Evolutionary conservation across 352 stramenopile genomes (phyloP).

Genomic region (Phytophthora ramorum): DNA sequence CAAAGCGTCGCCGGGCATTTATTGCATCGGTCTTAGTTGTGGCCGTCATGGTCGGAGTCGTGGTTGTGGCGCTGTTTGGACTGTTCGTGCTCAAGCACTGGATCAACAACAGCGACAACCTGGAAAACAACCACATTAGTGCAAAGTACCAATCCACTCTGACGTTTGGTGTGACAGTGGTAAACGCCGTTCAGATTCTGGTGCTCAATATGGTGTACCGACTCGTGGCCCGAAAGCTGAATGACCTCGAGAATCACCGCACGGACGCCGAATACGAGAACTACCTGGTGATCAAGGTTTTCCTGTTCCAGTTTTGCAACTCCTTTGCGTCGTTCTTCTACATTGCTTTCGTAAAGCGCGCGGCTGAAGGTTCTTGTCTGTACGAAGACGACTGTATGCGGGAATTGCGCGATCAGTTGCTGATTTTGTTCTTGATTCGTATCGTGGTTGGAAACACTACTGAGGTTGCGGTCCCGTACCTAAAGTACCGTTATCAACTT

Average conservation of each 20-base stretch:
- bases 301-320: conserved; percentile 98
- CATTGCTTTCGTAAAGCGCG: conserved; percentile 83
- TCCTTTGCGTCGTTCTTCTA: conserved; percentile 98
- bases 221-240: conserved; percentile 92
- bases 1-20: conserved; percentile 63
- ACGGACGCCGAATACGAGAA: conserved; percentile 92
- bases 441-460: conserved; percentile 93
- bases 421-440: conserved; percentile 93
- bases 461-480: conserved; percentile 88
- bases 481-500: conserved; percentile 80
- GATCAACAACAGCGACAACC: conserved; percentile 61
- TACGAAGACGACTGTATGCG: conserved; percentile 81
- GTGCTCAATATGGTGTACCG: conserved; percentile 95
- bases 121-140: conserved; percentile 38
- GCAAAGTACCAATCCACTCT: conserved; percentile 48
- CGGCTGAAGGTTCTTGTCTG: conserved; percentile 79
- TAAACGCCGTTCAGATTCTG: conserved; percentile 92
- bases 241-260: conserved; percentile 94
- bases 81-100: conserved; percentile 80
- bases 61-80: conserved; percentile 69
- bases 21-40: conserved; percentile 67
- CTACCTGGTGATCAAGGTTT: conserved; percentile 97
- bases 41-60: conserved; percentile 78
- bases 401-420: conserved; percentile 91
- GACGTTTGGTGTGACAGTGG: conserved; percentile 60